Percentiles rank a stretch among this genome's conserved stretches.
These are phyloP conservation scores for Thermoascus crustaceus DNA, from an alignment of 2,329 filamentous ascomycete species.

Conservation along the genomic window DNA sequence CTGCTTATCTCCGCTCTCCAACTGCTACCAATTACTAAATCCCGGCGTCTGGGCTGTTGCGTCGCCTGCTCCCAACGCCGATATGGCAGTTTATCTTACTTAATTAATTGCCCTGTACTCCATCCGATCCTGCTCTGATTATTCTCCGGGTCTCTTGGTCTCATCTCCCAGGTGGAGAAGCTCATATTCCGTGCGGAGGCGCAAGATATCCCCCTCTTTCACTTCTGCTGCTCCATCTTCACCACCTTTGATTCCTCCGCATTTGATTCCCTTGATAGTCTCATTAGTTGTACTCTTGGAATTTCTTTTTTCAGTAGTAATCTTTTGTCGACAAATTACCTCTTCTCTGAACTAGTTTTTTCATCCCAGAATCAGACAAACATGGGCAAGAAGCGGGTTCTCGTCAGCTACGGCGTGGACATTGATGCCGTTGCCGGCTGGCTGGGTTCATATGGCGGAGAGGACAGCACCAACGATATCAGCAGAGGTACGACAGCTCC, in stretches of 20 bases:
- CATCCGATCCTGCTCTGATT: neutral
- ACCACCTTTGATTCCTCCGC: neutral
- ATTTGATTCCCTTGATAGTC: too few relatives aligned
- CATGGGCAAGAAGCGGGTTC: constrained; percentile 43
- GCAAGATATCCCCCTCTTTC: too few relatives aligned
- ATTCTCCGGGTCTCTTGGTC: neutral
- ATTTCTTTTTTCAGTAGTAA: too few relatives aligned
- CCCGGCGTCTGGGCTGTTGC: neutral
- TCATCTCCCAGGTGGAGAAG: neutral
- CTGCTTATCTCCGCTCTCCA: too few relatives aligned
- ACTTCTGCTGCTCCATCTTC: too few relatives aligned
- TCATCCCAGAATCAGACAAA: neutral
- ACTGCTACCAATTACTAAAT: too few relatives aligned
- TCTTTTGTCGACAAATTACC: too few relatives aligned
- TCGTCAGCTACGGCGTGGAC: constrained; percentile 59
- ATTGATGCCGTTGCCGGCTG: constrained; percentile 70
- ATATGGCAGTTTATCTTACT: neutral
- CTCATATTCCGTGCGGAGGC: too few relatives aligned
- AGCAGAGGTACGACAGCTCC: constrained; percentile 47
- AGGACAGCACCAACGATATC: constrained; percentile 65
- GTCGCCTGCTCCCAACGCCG: neutral
- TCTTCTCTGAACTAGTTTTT: too few relatives aligned
- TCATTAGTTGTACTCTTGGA: too few relatives aligned
- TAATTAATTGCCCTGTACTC: neutral
- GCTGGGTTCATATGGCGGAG: constrained; percentile 66